Base-by-base conservation (phyloP, 179 eudicot species). In the Actinidia polygama region DNA sequence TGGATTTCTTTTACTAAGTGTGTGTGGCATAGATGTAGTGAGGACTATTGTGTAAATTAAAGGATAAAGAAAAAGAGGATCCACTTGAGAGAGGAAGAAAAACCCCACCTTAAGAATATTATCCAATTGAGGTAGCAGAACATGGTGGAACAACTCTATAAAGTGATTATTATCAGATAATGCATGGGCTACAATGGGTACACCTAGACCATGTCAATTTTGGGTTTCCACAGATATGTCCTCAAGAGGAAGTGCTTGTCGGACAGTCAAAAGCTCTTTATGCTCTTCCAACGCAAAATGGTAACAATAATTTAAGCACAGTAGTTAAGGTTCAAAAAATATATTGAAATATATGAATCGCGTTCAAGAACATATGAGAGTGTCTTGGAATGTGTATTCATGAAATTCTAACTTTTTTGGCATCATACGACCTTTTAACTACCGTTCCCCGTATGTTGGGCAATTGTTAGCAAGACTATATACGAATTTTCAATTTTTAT, bases 81-180 rank as follows among this genome's bases (percentile, higher is more conserved):
- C 59, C 57, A 50, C 54, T 46, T 70, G 6, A 47, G 30, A 47
- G 30, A 21, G 26, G 40, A 12, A 36, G 23, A 50, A 73, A 73
- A 67, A 67, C 71, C 75, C 55, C 75, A 40, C 47, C 11, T 19
- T 11, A 46, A 75, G 24, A 18, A 49, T 76, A 67, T 58, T 8
- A 76, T 36, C 26, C 66, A 76, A 58, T 76, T 4, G 26, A 36
- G 66, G 40, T 6, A 36, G 47, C 50, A 76, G 66, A 76, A 30
- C 8, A 55, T 76, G 79, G 79, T 76, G 79, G 67, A 76, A 76
- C 16, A 75, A 55, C 49, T 40, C 49, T 18, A 15, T 44, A 44
- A 71, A 71, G 75, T 8, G 54, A 69, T 10, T 30, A 30, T 30
- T 30, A 12, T 11, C 46, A 26, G 46, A 67, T 36, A 67, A 30